A percentile compares a stretch with the other conserved stretches of the same genome.
phyloP scores from a whole-genome alignment of 2,329 filamentous ascomycete species.

The Trichoderma asperellum region DNA sequence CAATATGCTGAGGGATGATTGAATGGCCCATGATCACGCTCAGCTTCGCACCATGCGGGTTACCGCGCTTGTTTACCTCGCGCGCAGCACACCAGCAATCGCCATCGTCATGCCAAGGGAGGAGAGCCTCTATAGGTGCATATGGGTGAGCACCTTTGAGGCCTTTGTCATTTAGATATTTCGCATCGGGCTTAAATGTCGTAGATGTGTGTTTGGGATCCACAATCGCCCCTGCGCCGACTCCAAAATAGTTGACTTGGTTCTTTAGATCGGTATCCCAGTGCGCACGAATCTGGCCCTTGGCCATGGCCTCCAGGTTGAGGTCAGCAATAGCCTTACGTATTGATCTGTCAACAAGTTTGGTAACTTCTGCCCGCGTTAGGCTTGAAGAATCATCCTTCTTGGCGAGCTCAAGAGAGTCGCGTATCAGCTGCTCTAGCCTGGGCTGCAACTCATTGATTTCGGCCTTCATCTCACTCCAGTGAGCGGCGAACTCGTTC shows the following conservation, averaged over 20 bases:
- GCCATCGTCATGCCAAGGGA: slow-evolving; percentile 73
- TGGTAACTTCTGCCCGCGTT: slow-evolving; percentile 46
- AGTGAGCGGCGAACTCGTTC: slow-evolving; percentile 45
- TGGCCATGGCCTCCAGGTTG: slow-evolving; percentile 53
- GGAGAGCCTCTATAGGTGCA: slow-evolving; percentile 61
- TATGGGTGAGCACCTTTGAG: slow-evolving; percentile 31
- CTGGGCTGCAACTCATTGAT: slow-evolving; percentile 45
- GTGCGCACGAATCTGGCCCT: slow-evolving; percentile 51
- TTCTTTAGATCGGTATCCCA: slow-evolving; percentile 51
- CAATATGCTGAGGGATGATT: slow-evolving; percentile 69
- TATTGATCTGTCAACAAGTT: slow-evolving; percentile 48
- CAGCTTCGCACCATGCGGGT: slow-evolving; percentile 63
- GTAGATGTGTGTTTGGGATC: slow-evolving; percentile 64
- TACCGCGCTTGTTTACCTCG: slow-evolving; percentile 45
- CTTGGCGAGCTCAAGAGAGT: slow-evolving; percentile 38
- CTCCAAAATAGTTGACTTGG: slow-evolving; percentile 74
- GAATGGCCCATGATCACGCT: slow-evolving; percentile 62
- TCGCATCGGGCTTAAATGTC: slow-evolving; percentile 48
- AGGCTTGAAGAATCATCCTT: slow-evolving; percentile 40
- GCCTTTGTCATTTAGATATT: slow-evolving; percentile 33
- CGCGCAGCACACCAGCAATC: slow-evolving; percentile 82
- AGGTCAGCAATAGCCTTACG: slow-evolving; percentile 49
- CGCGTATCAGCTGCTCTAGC: slow-evolving; percentile 41
- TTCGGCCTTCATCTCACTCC: slow-evolving; percentile 47
- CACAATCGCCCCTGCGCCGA: slow-evolving; percentile 67